Evolutionary conservation across 1,284 basidiomycete species (phyloP).

Genomic region (Leccinum holopus): DNA sequence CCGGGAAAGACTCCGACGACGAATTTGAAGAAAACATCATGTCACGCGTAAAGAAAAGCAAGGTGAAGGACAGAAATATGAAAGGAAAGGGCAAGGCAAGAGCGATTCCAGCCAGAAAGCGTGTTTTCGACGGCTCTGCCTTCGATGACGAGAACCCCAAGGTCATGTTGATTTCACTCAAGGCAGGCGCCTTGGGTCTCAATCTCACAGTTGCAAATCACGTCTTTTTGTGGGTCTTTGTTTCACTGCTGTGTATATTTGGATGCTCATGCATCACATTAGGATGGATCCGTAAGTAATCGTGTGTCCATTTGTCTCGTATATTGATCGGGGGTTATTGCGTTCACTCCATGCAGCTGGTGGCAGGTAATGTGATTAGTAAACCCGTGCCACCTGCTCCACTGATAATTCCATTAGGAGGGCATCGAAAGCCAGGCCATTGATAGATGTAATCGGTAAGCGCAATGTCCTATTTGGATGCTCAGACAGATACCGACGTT

Average conservation of each 20-base stretch:
- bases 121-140: slow-evolving; percentile 20
- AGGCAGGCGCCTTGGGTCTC: slow-evolving; percentile 79
- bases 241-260: neutral
- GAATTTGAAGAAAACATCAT: slow-evolving; percentile 41
- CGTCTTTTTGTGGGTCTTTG: slow-evolving; percentile 71
- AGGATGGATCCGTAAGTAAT: slow-evolving; percentile 82
- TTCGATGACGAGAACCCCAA: slow-evolving; percentile 52
- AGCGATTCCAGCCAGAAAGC: slow-evolving; percentile 16
- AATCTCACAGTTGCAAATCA: slow-evolving; percentile 91
- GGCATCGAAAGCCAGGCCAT: slow-evolving; percentile 90
- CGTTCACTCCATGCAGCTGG: slow-evolving; percentile 46
- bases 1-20: slow-evolving; percentile 37
- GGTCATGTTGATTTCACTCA: slow-evolving; percentile 87
- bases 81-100: slow-evolving; percentile 41
- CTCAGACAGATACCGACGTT: slow-evolving; percentile 4
- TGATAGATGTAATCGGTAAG: slow-evolving; percentile 69
- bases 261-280: slow-evolving; percentile 10
- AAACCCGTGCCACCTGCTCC: neutral
- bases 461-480: neutral
- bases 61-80: slow-evolving; percentile 36
- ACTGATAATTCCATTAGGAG: slow-evolving; percentile 45
- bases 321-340: slow-evolving; percentile 15
- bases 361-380: slow-evolving; percentile 53
- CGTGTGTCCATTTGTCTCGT: neutral
- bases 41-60: slow-evolving; percentile 29